These are phyloP conservation scores for Lasiodiplodia sp. DNA, from an alignment of 2,329 filamentous ascomycete species.

Conservation along the genomic window DNA sequence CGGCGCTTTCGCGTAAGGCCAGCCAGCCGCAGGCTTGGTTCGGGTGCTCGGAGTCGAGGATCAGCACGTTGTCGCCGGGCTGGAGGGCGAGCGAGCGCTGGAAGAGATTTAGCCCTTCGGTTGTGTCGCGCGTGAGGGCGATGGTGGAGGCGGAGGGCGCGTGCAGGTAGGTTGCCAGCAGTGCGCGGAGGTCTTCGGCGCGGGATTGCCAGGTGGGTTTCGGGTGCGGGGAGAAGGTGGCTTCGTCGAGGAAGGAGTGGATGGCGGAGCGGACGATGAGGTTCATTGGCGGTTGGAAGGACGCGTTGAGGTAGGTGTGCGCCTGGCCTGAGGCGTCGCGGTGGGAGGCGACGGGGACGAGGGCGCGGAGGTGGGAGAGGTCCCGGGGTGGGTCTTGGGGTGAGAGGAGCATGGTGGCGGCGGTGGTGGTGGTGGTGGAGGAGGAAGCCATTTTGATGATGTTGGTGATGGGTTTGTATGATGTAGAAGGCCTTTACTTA, in stretches of 20 bases:
- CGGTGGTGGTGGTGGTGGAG: background rate
- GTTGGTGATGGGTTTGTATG: background rate
- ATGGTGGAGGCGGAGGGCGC: background rate
- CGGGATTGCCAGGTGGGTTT: background rate
- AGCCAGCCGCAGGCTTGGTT: conserved; percentile 10
- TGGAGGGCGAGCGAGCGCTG: background rate
- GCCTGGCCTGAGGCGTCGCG: background rate
- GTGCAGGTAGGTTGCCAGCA: background rate
- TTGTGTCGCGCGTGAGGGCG: conserved; percentile 10
- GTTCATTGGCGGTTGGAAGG: background rate
- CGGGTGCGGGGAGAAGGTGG: background rate
- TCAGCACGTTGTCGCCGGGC: conserved; percentile 9
- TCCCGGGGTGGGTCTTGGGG: too few species aligned
- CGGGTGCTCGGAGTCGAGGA: conserved; percentile 10
- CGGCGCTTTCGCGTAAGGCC: background rate
- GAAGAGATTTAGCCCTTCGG: conserved; percentile 2
- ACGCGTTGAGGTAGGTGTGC: conserved; percentile 2
- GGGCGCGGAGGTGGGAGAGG: background rate
- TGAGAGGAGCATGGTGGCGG: background rate
- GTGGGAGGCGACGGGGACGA: background rate
- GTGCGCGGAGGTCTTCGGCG: background rate
- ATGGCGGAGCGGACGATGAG: conserved; percentile 3
- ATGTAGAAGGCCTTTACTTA: too few species aligned
- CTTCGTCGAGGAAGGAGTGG: background rate
- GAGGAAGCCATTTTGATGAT: background rate